Evolutionary conservation across 257 asterid species (phyloP).

Genomic region (Echium plantagineum): DNA sequence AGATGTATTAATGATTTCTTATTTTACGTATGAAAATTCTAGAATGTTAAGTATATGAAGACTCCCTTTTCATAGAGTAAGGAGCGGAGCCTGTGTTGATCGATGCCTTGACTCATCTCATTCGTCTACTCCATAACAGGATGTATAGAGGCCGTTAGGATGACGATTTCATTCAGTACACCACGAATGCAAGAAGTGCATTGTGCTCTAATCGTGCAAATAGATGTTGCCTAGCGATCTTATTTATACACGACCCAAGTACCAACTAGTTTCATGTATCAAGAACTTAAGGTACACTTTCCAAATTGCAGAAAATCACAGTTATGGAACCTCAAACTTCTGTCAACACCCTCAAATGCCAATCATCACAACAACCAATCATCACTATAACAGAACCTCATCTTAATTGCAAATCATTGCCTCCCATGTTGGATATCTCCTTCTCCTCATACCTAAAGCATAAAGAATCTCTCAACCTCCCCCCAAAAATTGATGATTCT

Average conservation of each 20-base stretch:
- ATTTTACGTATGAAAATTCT: too few species aligned
- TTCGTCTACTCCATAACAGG: too few species aligned
- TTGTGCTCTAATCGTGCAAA: too few species aligned
- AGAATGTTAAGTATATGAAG: too few species aligned
- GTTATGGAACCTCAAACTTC: slow-evolving; percentile 40
- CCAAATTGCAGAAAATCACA: neutral
- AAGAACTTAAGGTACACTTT: neutral
- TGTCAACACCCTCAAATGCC: slow-evolving; percentile 33
- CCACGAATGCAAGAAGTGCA: too few species aligned
- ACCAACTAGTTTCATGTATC: neutral
- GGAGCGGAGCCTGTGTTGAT: too few species aligned
- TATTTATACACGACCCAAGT: neutral
- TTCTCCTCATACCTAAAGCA: slow-evolving; percentile 44
- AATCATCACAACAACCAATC: slow-evolving; percentile 37
- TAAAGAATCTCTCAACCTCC: slow-evolving; percentile 2
- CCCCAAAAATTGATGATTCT: slow-evolving; percentile 22
- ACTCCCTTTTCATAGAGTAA: too few species aligned
- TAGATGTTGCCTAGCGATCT: too few species aligned
- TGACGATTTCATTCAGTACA: too few species aligned
- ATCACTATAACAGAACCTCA: slow-evolving; percentile 33
- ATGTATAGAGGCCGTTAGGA: too few species aligned
- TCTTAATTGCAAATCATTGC: slow-evolving; percentile 26
- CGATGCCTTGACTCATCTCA: too few species aligned
- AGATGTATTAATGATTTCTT: too few species aligned
- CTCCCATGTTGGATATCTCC: slow-evolving; percentile 30